Evolutionary conservation across 2,329 filamentous ascomycete genomes (phyloP).

Genomic region (Curvularia eragrostidis): DNA sequence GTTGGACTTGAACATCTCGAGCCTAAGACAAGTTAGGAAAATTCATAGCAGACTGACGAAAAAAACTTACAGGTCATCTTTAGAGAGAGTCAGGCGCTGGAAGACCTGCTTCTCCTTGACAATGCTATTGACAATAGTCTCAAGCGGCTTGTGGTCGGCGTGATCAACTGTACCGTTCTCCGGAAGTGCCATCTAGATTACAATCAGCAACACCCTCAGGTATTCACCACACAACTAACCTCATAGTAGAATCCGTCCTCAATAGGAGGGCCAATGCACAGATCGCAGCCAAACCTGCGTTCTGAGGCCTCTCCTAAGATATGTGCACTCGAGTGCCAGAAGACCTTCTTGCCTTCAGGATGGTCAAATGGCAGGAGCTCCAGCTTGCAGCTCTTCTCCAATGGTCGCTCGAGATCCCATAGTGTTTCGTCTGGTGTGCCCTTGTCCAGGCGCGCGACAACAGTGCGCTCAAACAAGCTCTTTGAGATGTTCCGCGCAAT

Average conservation of each 20-base stretch:
- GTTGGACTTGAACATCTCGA: conserved; percentile 97
- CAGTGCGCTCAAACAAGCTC: conserved; percentile 82
- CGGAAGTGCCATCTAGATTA: conserved; percentile 72
- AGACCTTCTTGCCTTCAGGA: conserved; percentile 83
- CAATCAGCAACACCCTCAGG: conserved; percentile 13
- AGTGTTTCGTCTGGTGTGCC: conserved; percentile 73
- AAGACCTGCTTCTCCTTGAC: conserved; percentile 98
- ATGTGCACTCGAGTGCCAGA: conserved; percentile 97
- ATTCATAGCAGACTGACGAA: neutral
- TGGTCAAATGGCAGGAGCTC: conserved; percentile 84
- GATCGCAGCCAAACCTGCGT: conserved; percentile 84
- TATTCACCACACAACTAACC: conserved; percentile 15
- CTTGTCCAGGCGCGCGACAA: conserved; percentile 85
- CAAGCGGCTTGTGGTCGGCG: conserved; percentile 82
- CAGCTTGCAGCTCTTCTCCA: conserved; percentile 86
- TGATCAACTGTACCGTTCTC: conserved; percentile 74
- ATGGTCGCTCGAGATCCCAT: conserved; percentile 90
- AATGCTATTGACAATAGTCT: conserved; percentile 79
- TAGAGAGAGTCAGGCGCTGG: conserved; percentile 85
- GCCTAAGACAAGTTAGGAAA: conserved; percentile 35
- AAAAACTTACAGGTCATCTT: conserved; percentile 71
- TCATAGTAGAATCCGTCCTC: conserved; percentile 97
- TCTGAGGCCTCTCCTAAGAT: conserved; percentile 95
- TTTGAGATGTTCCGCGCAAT: conserved; percentile 82
- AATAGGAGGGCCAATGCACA: conserved; percentile 93